Evolutionary conservation across 805 yeast species (phyloP).

Genomic region (Metschnikowia reukaufii): DNA sequence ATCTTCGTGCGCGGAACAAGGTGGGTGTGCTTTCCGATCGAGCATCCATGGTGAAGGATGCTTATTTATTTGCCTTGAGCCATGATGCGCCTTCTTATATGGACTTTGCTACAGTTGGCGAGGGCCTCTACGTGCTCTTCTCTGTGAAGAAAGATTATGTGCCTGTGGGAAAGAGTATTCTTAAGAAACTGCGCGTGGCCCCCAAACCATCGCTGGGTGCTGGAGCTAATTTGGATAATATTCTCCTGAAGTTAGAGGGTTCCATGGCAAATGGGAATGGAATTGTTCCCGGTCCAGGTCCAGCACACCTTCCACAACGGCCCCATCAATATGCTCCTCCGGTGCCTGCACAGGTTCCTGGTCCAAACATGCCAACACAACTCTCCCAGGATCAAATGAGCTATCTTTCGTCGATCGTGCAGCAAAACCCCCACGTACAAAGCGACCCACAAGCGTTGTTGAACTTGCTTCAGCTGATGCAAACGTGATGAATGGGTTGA

Average conservation of each 20-base stretch:
- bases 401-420: constrained; percentile 18
- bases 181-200: too few species aligned
- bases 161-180: constrained; percentile 26
- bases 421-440: constrained; percentile 21
- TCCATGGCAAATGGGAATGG: too few species aligned
- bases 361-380: constrained; percentile 3
- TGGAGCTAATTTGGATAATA: constrained; percentile 23
- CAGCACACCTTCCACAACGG: constrained; percentile 7
- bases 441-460: constrained; percentile 20
- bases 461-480: constrained; percentile 18
- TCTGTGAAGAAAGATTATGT: constrained; percentile 39
- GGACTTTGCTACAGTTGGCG: constrained; percentile 12
- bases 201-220: constrained; percentile 3
- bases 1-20: constrained; percentile 46
- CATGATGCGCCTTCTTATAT: constrained; percentile 12
- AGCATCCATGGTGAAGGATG: constrained; percentile 57
- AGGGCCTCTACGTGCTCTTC: constrained; percentile 28
- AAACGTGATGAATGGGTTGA: neutral
- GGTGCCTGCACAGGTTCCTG: neutral
- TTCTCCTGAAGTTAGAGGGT: constrained; percentile 24
- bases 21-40: constrained; percentile 60
- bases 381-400: constrained; percentile 18
- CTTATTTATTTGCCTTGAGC: constrained; percentile 51
- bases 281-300: neutral
- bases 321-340: constrained; percentile 1